Conservation (phyloP, 1,139 yeast species). For the Candida sp. region DNA sequence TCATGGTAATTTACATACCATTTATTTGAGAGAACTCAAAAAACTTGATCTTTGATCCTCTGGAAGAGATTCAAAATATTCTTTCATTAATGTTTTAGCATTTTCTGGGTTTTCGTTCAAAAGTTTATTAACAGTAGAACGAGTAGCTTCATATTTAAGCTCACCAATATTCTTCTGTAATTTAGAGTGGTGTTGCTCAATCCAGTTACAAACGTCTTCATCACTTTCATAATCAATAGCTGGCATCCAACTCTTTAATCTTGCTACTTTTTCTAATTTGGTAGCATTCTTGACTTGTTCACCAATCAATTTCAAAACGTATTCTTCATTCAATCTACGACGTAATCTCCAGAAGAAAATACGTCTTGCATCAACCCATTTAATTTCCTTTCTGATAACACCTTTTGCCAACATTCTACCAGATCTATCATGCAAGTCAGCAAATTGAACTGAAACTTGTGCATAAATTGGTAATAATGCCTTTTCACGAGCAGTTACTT, state of each 20-base stretch:
- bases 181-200: slow-evolving; percentile 70
- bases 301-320: slow-evolving; percentile 71
- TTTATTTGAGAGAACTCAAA: slow-evolving; percentile 25
- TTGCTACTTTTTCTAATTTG: slow-evolving; percentile 79
- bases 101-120: slow-evolving; percentile 55
- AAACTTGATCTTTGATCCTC: slow-evolving; percentile 58
- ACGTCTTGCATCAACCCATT: slow-evolving; percentile 88
- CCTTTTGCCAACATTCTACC: slow-evolving; percentile 98
- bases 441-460: slow-evolving; percentile 93
- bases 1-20: not conserved
- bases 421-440: slow-evolving; percentile 95
- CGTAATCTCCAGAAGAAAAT: slow-evolving; percentile 99
- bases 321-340: slow-evolving; percentile 93
- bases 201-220: slow-evolving; percentile 78
- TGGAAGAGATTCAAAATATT: slow-evolving; percentile 56
- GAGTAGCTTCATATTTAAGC: slow-evolving; percentile 62
- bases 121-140: slow-evolving; percentile 57
- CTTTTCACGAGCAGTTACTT: slow-evolving; percentile 77
- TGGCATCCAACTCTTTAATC: slow-evolving; percentile 87
- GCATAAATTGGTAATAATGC: slow-evolving; percentile 81
- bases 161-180: slow-evolving; percentile 61
- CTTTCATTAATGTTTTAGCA: slow-evolving; percentile 58
- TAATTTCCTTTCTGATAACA: slow-evolving; percentile 77
- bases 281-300: slow-evolving; percentile 59
- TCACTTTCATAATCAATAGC: slow-evolving; percentile 72